Base-by-base conservation (phyloP, 306 rosid genomes). In the Macrotyloma uniflorum region DNA sequence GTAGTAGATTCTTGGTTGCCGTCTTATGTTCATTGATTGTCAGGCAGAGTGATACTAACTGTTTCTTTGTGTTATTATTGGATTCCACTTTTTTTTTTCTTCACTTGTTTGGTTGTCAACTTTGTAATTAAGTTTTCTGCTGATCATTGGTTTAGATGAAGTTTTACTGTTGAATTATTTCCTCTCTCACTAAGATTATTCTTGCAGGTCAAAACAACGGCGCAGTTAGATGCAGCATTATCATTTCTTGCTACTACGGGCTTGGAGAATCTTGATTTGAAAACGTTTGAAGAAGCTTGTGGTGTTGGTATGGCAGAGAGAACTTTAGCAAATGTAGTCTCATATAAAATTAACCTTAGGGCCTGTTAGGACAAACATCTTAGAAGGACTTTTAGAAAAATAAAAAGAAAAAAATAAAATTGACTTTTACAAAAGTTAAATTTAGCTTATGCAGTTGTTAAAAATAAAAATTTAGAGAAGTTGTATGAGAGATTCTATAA, bases 211-310 rank as follows among this genome's bases (percentile, higher is more conserved):
- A 95, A 95, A 86, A 86, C 89, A 8, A 83, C 96, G 0, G 96
- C 94, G 0, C 98, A 95, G 79, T 88, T 95, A 72, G 99, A 95
- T 54, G 99, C 93, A 1, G 96, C 98, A 5, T 83, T 95, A 26
- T 72, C 88, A 12, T 95, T 86, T 84, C 87, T 95, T 62, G 77
- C 87, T 46, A 38, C 76, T 8, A 72, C 82, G 8, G 97, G 86
- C 30, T 33, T 42, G 0, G 97, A 90, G 65, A 54, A 80, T 54
- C 87, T 93, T 58, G 85, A 87, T 65, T 73, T 81, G 81, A 70
- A 74, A 43, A 89, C 89, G 58, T 90, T 96, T 82, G 98, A 93
- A 88, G 93, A 86, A 81, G 87, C 94, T 26, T 96, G 97, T 77
- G 99, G 99, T 68, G 97, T 96, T 81, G 99, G 99, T 95, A 90